These are phyloP conservation scores for Cyberlindnera sargentensis DNA, from an alignment of 805 yeast species.

Conservation along the genomic window DNA sequence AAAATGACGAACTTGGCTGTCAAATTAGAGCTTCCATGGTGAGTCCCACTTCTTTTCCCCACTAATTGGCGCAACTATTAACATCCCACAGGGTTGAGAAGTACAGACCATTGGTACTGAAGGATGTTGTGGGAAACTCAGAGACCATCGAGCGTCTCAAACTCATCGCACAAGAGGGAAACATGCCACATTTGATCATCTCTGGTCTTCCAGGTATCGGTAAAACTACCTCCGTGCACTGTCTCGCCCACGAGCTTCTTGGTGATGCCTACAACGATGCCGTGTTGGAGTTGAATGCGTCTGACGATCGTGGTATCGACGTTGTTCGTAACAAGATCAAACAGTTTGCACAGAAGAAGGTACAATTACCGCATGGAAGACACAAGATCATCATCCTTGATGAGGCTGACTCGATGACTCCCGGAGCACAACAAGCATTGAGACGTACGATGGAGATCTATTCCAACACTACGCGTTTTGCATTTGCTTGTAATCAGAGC, in stretches of 20 bases:
- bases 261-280: slow-evolving; percentile 74
- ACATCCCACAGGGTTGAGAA: slow-evolving; percentile 70
- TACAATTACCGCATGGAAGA: slow-evolving; percentile 77
- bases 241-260: slow-evolving; percentile 78
- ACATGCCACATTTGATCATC: slow-evolving; percentile 93
- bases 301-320: slow-evolving; percentile 96
- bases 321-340: slow-evolving; percentile 92
- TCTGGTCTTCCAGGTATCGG: slow-evolving; percentile 98
- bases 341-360: slow-evolving; percentile 93
- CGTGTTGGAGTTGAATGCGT: slow-evolving; percentile 87
- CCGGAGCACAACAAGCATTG: slow-evolving; percentile 93
- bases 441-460: slow-evolving; percentile 94
- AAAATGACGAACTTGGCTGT: slow-evolving; percentile 14
- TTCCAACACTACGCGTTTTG: slow-evolving; percentile 93
- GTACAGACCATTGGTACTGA: slow-evolving; percentile 73
- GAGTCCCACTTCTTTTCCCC: not conserved
- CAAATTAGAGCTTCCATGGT: slow-evolving; percentile 24
- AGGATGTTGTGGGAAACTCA: slow-evolving; percentile 88
- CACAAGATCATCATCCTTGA: slow-evolving; percentile 91
- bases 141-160: slow-evolving; percentile 82
- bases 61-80: not conserved
- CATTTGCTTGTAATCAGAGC: slow-evolving; percentile 96
- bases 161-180: slow-evolving; percentile 85
- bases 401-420: slow-evolving; percentile 96
- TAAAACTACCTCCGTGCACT: slow-evolving; percentile 88